A percentile compares a stretch with the other conserved stretches of the same genome.
These are phyloP conservation scores for Eustoma russellianum DNA, from an alignment of 257 asterid genomes.

Conservation along the genomic window DNA sequence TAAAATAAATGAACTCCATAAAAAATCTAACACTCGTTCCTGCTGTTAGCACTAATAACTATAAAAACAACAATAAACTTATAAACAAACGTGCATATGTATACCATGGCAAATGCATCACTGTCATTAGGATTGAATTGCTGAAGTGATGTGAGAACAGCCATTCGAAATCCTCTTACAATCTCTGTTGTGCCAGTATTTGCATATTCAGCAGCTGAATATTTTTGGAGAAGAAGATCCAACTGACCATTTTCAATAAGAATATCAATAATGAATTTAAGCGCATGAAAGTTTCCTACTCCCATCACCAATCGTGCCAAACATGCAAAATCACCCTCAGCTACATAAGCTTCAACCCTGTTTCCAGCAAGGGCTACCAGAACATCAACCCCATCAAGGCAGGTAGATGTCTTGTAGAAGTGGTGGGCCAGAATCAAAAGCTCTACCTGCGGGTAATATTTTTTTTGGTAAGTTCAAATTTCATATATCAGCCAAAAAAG, in stretches of 20 bases:
- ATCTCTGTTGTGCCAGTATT: conserved; percentile 75
- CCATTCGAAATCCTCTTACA: conserved; percentile 92
- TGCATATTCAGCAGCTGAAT: conserved; percentile 81
- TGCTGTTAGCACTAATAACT: too few relatives aligned
- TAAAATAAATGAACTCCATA: too few relatives aligned
- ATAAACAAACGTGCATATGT: too few relatives aligned
- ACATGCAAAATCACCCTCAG: conserved; percentile 94
- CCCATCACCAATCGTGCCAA: conserved; percentile 97
- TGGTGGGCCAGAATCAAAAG: conserved; percentile 97
- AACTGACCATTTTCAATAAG: conserved; percentile 91
- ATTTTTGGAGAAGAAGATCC: conserved; percentile 93
- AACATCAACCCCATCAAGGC: conserved; percentile 99
- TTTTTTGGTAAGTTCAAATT: too few relatives aligned
- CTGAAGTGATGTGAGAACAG: conserved; percentile 89
- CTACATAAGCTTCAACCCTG: conserved; percentile 89
- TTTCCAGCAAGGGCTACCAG: conserved; percentile 98
- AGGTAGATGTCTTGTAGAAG: conserved; percentile 89
- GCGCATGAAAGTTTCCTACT: conserved; percentile 92
- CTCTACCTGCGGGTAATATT: conserved; percentile 69
- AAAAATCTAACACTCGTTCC: too few relatives aligned
- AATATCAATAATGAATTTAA: conserved; percentile 86
- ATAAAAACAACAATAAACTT: too few relatives aligned
- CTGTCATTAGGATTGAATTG: conserved; percentile 84
- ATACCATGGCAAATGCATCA: conserved; percentile 85
- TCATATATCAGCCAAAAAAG: too few relatives aligned